Evolutionary conservation across 805 yeast species (phyloP), one percentile per base, ranked within the genome.

Genomic region (Barnettozyma sp.): DNA sequence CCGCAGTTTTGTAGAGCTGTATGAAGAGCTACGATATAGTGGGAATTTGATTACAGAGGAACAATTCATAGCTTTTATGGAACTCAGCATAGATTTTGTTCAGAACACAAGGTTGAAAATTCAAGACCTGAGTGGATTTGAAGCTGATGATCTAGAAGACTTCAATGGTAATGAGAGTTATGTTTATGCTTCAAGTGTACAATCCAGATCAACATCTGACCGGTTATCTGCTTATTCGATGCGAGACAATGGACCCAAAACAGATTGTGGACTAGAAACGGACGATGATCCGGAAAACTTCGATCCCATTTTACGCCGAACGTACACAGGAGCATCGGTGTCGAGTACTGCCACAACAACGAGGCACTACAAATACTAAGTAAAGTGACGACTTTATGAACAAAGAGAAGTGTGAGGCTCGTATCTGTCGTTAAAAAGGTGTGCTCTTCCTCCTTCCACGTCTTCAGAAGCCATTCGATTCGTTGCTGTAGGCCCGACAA

Each of bases 1-100:
- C 24, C 43, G 47, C 22, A 53, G 60, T 23, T 71, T 71, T 41
- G 60, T 76, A 4, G 62, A 60, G 4, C 55, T 73, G 11, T 87
- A 85, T 59, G 95, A 87, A 45, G 61, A 63, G 33, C 65, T 80
- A 24, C 63, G 85, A 40, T 87, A 76, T 55, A 72, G 90, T 6
- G 82, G 83, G 3, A 55, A 63, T 14, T 65, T 74, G 13, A 73
- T 85, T 13, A 57, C 70, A 1, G 76, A 78, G 43, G 63, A 60
- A 4, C 80, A 79, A 26, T 75, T 87, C 49, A 56, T 73, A 20
- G 68, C 63, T 27, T 76, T 84, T 49, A 71, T 86, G 65, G 65
- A 65, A 29, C 46, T 60, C 5, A 66, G 59, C 6, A 54, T 63
- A 7, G 57, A 49, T 22, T 55, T 63, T 30, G 46, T 58, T 5